Evolutionary conservation across 768 basidiomycete species (phyloP), one percentile per base, ranked within the genome.

Genomic region (Pisolithus microcarpus): DNA sequence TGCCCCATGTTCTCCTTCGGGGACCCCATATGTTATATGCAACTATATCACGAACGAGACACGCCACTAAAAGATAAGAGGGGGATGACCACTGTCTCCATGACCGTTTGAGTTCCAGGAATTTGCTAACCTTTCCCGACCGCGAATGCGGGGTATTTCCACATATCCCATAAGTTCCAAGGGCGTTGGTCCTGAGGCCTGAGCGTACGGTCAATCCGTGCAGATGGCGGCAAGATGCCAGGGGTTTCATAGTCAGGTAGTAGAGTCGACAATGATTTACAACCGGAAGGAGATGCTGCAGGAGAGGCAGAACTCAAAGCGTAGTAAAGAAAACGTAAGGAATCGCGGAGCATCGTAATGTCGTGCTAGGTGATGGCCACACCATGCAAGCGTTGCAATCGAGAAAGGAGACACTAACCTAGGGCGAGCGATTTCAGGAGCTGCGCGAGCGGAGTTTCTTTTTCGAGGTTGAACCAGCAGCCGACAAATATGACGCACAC

Each of bases 1-100:
- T 83, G 1, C 93, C 91, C 95, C 95, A 99, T 6, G 86, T 84
- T 63, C 87, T 87, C 62, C 83, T 82, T 39, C 86, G 82, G 1
- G 95, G 93, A 3, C 95, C 95, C 73, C 82, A 86, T 38, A 97
- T 70, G 55, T 85, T 80, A 64, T 96, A 87, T 7, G 77, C 73
- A 43, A 95, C 66, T 23, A 96, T 75, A 48, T 90, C 92, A 11
- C 75, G 70, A 4, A 83, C 80, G 6, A 82, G 60, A 24, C 58
- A 57, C 21, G 67, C 67, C 37, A 56, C 66, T 67, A 44, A 40
- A 21, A 24, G 37, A 9, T 23, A 9, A 13, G 31, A 23, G 31
- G 5, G 26, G 26, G 1, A 38, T 40, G 10, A 31, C 34, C 8
- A 19, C n/a, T 21, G 5, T 37, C 10, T n/a, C 19, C 45, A 16